Evolutionary conservation across 1,284 basidiomycete genomes (phyloP).

Genomic region (Kalmanozyma brasiliensis): DNA sequence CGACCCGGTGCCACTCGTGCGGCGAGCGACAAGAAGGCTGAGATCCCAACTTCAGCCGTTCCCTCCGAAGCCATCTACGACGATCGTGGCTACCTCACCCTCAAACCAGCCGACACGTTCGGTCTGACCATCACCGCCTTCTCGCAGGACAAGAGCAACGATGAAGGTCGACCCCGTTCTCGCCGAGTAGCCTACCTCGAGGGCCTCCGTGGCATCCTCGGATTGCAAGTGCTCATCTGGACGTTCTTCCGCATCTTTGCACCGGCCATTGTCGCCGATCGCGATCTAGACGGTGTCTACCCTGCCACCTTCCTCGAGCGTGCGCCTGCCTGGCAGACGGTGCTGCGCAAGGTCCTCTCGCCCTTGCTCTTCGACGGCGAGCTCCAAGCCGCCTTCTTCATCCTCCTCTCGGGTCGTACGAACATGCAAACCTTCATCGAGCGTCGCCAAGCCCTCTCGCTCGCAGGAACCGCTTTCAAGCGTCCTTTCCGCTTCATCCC

Average conservation of each 20-base stretch:
- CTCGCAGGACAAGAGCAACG: conserved; percentile 23
- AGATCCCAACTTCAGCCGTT: conserved; percentile 24
- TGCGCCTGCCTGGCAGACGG: conserved; percentile 41
- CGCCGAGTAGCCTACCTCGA: conserved; percentile 37
- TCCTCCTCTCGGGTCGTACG: conserved; percentile 50
- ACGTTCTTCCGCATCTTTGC: conserved; percentile 59
- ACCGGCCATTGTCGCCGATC: conserved; percentile 50
- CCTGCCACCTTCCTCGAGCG: conserved; percentile 32
- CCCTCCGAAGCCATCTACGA: conserved; percentile 13
- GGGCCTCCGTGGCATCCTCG: conserved; percentile 49
- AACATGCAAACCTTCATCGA: conserved; percentile 55
- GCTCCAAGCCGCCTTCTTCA: conserved; percentile 49
- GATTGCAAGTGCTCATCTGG: conserved; percentile 52
- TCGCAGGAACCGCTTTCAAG: conserved; percentile 55
- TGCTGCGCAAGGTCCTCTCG: conserved; percentile 46
- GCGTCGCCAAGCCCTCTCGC: conserved; percentile 28
- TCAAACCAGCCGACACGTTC: conserved; percentile 25
- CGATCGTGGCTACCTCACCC: conserved; percentile 33
- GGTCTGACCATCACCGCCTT: conserved; percentile 32
- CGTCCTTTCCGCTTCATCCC: conserved; percentile 52
- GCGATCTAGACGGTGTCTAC: conserved; percentile 43
- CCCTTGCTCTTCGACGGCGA: conserved; percentile 56
- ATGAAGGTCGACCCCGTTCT: conserved; percentile 29
- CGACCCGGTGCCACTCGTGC: conserved; percentile 8
- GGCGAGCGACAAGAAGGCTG: not conserved